Percentiles rank a stretch among this genome's conserved stretches.
Evolutionary conservation across 305 asterid genomes (phyloP).

Genomic region (Solanum hybrid): DNA sequence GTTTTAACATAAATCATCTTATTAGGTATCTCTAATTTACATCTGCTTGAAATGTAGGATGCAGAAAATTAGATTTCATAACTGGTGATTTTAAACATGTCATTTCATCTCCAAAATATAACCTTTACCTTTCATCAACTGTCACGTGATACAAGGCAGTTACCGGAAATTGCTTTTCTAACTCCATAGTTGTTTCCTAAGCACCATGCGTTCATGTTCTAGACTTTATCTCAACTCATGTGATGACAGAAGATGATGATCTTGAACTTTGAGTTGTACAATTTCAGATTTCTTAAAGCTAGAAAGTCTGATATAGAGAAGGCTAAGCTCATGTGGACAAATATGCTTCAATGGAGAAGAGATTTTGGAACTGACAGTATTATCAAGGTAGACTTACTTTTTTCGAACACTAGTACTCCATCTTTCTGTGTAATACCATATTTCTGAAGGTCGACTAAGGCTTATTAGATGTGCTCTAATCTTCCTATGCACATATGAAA

Average conservation of each 20-base stretch:
- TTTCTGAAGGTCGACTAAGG: neutral
- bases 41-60: neutral
- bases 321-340: slow-evolving; percentile 73
- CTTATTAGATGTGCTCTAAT: neutral
- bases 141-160: neutral
- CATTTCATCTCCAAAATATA: neutral
- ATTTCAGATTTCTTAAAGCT: slow-evolving; percentile 66
- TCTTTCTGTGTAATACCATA: neutral
- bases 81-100: neutral
- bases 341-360: slow-evolving; percentile 75
- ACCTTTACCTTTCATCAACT: neutral
- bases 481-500: neutral
- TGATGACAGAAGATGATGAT: neutral
- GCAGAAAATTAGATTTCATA: neutral
- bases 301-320: slow-evolving; percentile 53
- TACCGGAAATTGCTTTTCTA: neutral
- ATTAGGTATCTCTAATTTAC: neutral
- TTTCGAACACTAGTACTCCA: neutral
- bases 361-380: slow-evolving; percentile 57
- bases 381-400: slow-evolving; percentile 36
- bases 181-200: neutral
- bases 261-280: neutral
- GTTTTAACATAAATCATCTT: neutral
- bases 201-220: neutral
- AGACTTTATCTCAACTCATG: neutral